Evolutionary conservation across 176 grass and related monocot species (phyloP).

Genomic region (Zea luxurians): DNA sequence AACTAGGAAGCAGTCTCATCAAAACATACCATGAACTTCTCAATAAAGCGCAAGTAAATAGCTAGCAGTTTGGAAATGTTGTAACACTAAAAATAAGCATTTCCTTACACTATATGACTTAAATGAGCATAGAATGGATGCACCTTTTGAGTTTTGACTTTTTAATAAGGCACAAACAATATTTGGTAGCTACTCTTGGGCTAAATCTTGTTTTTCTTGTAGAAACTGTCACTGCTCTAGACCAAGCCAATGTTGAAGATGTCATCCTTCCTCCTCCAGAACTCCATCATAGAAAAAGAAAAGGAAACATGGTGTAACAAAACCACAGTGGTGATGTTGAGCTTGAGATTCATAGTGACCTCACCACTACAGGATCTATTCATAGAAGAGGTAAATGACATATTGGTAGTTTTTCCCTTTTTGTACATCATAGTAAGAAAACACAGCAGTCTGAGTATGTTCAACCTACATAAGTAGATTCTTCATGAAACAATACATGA

Average conservation of each 20-base stretch:
- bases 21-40: conserved; percentile 83
- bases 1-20: conserved; percentile 73
- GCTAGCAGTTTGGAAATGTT: neutral
- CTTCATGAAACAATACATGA: too few relatives aligned
- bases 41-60: conserved; percentile 74
- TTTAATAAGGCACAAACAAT: too few relatives aligned
- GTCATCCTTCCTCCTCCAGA: conserved; percentile 78
- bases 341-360: conserved; percentile 32
- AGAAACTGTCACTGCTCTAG: conserved; percentile 75
- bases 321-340: conserved; percentile 43
- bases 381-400: conserved; percentile 61
- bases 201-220: conserved; percentile 38
- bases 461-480: conserved; percentile 8
- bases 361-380: conserved; percentile 31
- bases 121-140: neutral
- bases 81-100: neutral
- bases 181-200: conserved; percentile 6
- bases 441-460: neutral
- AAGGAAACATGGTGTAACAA: conserved; percentile 70
- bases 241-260: conserved; percentile 90
- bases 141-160: neutral
- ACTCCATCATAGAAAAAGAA: conserved; percentile 76
- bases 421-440: conserved; percentile 6
- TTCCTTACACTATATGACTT: neutral
- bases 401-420: conserved; percentile 1